Percentiles rank a stretch among this genome's conserved stretches.
Evolutionary conservation across 164 flowering plant species (phyloP).

Genomic region (Hamamelis virginiana): DNA sequence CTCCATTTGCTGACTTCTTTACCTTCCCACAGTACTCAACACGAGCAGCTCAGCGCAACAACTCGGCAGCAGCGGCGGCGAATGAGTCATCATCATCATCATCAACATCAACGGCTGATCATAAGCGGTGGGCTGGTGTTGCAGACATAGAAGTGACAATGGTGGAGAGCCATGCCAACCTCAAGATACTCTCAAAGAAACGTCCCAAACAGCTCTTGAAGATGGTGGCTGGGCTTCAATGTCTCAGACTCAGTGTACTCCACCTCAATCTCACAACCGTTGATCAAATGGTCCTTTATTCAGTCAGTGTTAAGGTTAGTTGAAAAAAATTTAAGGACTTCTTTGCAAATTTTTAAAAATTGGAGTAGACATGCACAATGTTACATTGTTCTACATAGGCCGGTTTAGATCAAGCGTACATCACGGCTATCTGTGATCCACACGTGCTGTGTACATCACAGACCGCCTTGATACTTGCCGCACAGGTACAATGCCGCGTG

Average conservation of each 20-base stretch:
- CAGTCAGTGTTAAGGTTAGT: constrained; percentile 74
- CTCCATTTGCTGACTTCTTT: constrained; percentile 65
- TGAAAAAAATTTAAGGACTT: too few species aligned
- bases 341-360: too few species aligned
- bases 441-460: too few species aligned
- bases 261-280: constrained; percentile 77
- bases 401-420: too few species aligned
- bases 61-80: too few species aligned
- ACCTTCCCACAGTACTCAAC: constrained; percentile 58
- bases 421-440: too few species aligned
- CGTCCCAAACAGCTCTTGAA: constrained; percentile 69
- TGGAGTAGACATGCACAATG: too few species aligned
- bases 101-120: too few species aligned
- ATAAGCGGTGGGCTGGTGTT: constrained; percentile 25
- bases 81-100: too few species aligned
- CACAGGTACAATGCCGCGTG: too few species aligned
- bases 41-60: constrained; percentile 7
- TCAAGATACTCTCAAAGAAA: constrained; percentile 61
- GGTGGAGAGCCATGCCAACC: constrained; percentile 85
- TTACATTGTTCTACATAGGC: too few species aligned
- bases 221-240: constrained; percentile 60
- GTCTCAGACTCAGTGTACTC: constrained; percentile 55
- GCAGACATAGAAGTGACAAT: constrained; percentile 89
- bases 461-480: too few species aligned
- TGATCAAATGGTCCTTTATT: constrained; percentile 63